Evolutionary conservation across 2,329 filamentous ascomycete genomes (phyloP).

Genomic region (Penicillium nordicum): DNA sequence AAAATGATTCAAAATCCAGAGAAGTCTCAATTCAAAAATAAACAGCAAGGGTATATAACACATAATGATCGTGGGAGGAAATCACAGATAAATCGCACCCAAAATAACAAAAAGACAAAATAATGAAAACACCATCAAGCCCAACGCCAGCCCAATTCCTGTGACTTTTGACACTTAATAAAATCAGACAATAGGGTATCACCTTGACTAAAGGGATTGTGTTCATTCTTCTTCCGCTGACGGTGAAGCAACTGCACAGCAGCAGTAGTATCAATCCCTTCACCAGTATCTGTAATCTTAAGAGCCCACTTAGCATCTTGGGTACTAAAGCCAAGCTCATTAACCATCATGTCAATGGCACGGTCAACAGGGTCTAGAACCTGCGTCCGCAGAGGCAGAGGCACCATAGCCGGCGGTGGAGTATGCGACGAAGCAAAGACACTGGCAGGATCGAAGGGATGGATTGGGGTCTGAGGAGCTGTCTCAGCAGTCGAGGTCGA

Average conservation of each 20-base stretch:
- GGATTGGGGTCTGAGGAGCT: slow-evolving; percentile 14
- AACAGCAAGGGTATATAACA: slow-evolving; percentile 4
- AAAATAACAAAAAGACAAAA: neutral
- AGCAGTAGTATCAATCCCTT: slow-evolving; percentile 55
- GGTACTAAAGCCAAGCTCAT: slow-evolving; percentile 57
- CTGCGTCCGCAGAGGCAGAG: slow-evolving; percentile 22
- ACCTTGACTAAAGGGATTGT: slow-evolving; percentile 15
- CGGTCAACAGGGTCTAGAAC: slow-evolving; percentile 54
- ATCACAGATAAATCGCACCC: neutral
- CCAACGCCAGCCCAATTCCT: slow-evolving; percentile 39
- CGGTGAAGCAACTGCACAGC: slow-evolving; percentile 55
- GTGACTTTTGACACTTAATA: slow-evolving; percentile 25
- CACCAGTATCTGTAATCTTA: slow-evolving; percentile 57
- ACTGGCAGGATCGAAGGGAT: slow-evolving; percentile 1
- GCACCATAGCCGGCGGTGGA: slow-evolving; percentile 14
- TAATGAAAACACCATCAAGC: slow-evolving; percentile 23
- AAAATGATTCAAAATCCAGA: neutral
- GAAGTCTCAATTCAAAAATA: neutral
- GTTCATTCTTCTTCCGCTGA: slow-evolving; percentile 31
- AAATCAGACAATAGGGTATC: slow-evolving; percentile 24
- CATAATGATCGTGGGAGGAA: neutral
- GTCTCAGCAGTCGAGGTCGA: slow-evolving; percentile 19
- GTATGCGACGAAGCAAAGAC: slow-evolving; percentile 14
- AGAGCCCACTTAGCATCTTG: slow-evolving; percentile 57
- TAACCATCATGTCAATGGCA: slow-evolving; percentile 55